Conservation (phyloP, 2,329 filamentous ascomycete species). For the Colletotrichum spinosum region DNA sequence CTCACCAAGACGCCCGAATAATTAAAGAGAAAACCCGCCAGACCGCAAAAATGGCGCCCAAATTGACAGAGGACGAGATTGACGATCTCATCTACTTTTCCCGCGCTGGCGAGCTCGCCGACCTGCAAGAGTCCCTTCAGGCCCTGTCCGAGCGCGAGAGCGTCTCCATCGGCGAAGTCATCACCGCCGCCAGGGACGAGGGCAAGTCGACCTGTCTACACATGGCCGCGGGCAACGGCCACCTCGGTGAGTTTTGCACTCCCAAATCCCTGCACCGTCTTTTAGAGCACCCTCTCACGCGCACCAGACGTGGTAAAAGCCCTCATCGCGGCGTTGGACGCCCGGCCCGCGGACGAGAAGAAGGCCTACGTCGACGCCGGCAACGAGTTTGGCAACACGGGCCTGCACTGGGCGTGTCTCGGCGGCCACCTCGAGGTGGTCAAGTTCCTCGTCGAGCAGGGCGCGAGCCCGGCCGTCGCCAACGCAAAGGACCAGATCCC, state of each 20-base stretch:
- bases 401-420: conserved; percentile 92
- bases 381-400: conserved; percentile 89
- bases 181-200: conserved; percentile 78
- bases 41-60: conserved; percentile 57
- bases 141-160: conserved; percentile 72
- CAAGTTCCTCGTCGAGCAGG: conserved; percentile 79
- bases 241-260: conserved; percentile 69
- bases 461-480: conserved; percentile 80
- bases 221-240: conserved; percentile 93
- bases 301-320: conserved; percentile 57
- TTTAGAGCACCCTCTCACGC: not conserved
- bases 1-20: conserved; percentile 17
- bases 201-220: conserved; percentile 86
- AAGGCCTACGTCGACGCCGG: conserved; percentile 72
- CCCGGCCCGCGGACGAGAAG: conserved; percentile 52
- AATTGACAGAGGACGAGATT: conserved; percentile 81
- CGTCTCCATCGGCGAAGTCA: conserved; percentile 69
- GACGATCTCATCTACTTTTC: conserved; percentile 93
- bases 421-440: conserved; percentile 88
- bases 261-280: not conserved
- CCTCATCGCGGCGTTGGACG: conserved; percentile 56
- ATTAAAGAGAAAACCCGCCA: conserved; percentile 4
- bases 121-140: conserved; percentile 71
- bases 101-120: conserved; percentile 79
- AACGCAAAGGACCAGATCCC: conserved; percentile 89